phyloP scores from a whole-genome alignment of 306 rosid genomes.

The Delonix regia region DNA sequence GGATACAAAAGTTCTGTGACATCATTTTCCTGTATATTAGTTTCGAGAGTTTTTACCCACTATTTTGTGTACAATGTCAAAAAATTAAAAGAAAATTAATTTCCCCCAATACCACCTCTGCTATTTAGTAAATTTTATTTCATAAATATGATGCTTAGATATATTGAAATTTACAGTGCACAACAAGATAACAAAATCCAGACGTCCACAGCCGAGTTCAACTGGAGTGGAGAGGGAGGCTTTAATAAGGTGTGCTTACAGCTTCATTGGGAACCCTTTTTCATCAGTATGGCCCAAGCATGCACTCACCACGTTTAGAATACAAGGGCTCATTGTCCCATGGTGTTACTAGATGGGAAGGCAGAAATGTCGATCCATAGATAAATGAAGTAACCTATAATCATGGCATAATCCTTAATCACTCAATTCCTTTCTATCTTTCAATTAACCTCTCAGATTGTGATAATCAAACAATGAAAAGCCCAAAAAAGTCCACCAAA shows the following conservation, averaged over 20 bases:
- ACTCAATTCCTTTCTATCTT: not conserved
- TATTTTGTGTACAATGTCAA: not conserved
- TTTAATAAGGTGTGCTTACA: not conserved
- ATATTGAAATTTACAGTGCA: not conserved
- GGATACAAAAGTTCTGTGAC: not conserved
- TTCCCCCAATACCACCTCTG: not conserved
- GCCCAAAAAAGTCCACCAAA: not conserved
- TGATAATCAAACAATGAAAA: not conserved
- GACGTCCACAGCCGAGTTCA: not conserved
- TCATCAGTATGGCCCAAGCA: not conserved
- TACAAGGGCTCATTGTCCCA: not conserved
- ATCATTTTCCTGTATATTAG: not conserved
- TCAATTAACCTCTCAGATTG: not conserved
- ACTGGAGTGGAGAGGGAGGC: not conserved
- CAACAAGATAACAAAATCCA: not conserved
- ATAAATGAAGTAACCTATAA: not conserved
- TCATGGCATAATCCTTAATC: not conserved
- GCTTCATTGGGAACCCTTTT: not conserved
- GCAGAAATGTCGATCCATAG: not conserved
- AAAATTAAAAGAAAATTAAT: not conserved
- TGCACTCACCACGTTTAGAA: conserved; percentile 12
- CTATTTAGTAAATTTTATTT: too few relatives aligned
- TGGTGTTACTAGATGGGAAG: not conserved
- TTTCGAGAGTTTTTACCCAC: not conserved
- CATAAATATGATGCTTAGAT: not conserved